Base-by-base conservation (phyloP, 352 stramenopile genomes). In the Pythium guiyangense region DNA sequence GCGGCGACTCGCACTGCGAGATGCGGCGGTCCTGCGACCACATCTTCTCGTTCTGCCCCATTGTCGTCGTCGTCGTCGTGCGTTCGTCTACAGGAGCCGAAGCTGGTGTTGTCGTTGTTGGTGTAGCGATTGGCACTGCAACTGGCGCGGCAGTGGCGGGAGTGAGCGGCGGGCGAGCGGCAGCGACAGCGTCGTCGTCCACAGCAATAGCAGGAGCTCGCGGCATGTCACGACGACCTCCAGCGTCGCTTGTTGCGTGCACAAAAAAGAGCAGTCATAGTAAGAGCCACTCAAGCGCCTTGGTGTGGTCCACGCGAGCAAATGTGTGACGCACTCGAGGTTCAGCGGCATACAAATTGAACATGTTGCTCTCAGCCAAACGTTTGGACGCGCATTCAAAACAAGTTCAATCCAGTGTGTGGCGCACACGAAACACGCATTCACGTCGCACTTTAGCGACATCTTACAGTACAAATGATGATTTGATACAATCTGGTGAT, bases 11-110 rank as follows among this genome's bases (percentile, higher is more conserved):
- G 45, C 57, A 67, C 39, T 54, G 49, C 39, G 72, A 73, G 55
- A 67, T 62, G 31, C 61, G 57, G 31, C 70, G 57, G 70, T 83
- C 66, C 50, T 86, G 79, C 34, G 77, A 86, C 79, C 79, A 87
- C 63, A 57, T 63, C 26, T 74, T 73, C 55, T 64, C 64, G 37
- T 69, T 77, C 60, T 64, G 50, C 15, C 60, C 66, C 65, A 74
- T n/a, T n/a, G n/a, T n/a, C n/a, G n/a, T 76, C 45, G 15, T 18
- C 1, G 4, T 56, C 8, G 39, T 20, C 11, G 39, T 39, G 34
- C n/a, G 11, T 17, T 45, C 39, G 39, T 17, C 17, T 10, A 45
- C 39, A 45, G 4, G n/a, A n/a, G n/a, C n/a, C n/a, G n/a, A n/a
- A n/a, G n/a, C n/a, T 48, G 14, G 8, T 53, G 45, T 3, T n/a